These are phyloP conservation scores for Fomitopsis palustris DNA, from an alignment of 1,284 basidiomycete species.

Conservation along the genomic window DNA sequence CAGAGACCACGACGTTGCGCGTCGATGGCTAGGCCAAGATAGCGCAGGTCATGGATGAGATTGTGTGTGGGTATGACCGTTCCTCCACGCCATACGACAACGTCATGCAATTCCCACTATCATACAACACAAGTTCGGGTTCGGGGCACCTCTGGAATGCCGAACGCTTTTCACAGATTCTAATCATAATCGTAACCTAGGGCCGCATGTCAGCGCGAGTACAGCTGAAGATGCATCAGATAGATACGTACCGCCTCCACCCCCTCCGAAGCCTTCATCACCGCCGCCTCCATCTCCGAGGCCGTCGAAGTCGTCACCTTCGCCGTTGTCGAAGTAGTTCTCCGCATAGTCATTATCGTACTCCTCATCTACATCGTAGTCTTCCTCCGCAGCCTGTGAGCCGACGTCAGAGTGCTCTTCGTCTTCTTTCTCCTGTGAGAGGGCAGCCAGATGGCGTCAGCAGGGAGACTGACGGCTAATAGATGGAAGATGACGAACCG, in stretches of 20 bases:
- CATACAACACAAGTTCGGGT: neutral
- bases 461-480: constrained; percentile 7
- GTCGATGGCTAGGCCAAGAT: neutral
- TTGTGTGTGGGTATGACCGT: neutral
- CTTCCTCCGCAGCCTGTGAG: constrained; percentile 58
- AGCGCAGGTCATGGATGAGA: no score
- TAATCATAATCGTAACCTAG: constrained; percentile 31
- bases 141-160: neutral
- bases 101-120: neutral
- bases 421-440: constrained; percentile 55
- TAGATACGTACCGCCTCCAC: constrained; percentile 26
- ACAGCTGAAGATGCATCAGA: neutral
- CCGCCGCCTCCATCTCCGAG: constrained; percentile 65
- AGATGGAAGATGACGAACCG: constrained; percentile 32
- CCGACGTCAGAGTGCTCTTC: constrained; percentile 62
- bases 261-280: constrained; percentile 47
- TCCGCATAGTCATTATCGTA: constrained; percentile 84
- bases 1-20: neutral
- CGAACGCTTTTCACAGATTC: neutral
- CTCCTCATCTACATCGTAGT: constrained; percentile 82
- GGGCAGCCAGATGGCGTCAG: neutral
- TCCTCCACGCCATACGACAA: neutral
- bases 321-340: constrained; percentile 84
- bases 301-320: constrained; percentile 73
- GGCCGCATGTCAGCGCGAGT: neutral